Evolutionary conservation across 345 rosid genomes (phyloP).

Genomic region (Toxicodendron radicans): DNA sequence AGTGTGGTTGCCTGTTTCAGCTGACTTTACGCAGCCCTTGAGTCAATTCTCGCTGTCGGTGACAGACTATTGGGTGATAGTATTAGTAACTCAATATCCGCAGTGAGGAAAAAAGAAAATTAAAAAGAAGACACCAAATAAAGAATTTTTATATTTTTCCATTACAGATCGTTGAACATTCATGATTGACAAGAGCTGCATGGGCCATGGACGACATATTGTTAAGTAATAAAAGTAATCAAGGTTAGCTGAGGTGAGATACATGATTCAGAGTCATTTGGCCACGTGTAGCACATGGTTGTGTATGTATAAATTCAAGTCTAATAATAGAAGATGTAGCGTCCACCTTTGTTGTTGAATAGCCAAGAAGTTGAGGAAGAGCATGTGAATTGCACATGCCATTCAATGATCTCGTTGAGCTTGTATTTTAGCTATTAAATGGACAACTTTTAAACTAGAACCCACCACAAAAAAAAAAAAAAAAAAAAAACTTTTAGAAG

Average conservation of each 20-base stretch:
- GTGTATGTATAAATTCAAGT: background rate
- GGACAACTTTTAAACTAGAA: background rate
- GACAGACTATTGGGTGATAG: background rate
- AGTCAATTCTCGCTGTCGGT: slow-evolving; percentile 5
- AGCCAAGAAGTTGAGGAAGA: background rate
- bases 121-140: too few species aligned
- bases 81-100: too few species aligned
- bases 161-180: background rate
- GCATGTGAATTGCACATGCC: slow-evolving; percentile 15
- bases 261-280: background rate
- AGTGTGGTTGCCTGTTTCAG: background rate
- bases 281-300: slow-evolving; percentile 25
- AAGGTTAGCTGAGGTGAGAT: background rate
- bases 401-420: background rate
- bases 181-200: background rate
- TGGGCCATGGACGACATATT: background rate
- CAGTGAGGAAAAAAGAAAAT: too few species aligned
- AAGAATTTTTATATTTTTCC: too few species aligned
- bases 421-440: background rate
- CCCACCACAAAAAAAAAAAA: too few species aligned
- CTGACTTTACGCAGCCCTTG: background rate
- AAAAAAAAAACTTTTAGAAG: too few species aligned
- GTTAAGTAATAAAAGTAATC: too few species aligned
- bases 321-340: background rate
- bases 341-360: background rate